Conservation (phyloP, 345 rosid genomes). For the Stellera chamaejasme region DNA sequence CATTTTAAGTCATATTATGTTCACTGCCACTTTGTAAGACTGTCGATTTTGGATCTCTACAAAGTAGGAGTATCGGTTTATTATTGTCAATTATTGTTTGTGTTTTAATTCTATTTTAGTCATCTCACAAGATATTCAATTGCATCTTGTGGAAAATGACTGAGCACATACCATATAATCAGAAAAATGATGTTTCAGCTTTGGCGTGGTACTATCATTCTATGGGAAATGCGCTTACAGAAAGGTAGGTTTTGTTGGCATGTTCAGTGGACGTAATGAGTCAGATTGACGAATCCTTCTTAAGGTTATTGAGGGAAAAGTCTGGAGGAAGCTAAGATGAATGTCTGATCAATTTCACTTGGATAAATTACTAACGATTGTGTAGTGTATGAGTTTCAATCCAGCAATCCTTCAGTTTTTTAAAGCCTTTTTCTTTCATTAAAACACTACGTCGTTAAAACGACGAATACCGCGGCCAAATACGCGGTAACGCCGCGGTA, state of each 20-base stretch:
- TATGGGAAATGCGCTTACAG: conserved; percentile 67
- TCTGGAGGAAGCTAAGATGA: too few relatives aligned
- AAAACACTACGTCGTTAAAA: too few relatives aligned
- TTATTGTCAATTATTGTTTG: conserved; percentile 1
- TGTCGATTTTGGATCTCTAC: not conserved
- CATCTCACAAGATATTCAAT: conserved; percentile 17
- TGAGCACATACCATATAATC: conserved; percentile 54
- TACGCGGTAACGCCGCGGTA: too few relatives aligned
- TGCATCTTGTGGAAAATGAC: conserved; percentile 41
- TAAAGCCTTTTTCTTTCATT: too few relatives aligned
- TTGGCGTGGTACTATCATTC: conserved; percentile 44
- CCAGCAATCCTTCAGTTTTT: too few relatives aligned
- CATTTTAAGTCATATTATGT: not conserved
- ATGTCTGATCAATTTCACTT: too few relatives aligned
- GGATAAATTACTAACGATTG: too few relatives aligned
- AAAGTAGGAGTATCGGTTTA: too few relatives aligned
- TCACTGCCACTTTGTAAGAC: not conserved
- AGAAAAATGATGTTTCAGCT: conserved; percentile 61
- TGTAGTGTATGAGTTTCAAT: too few relatives aligned
- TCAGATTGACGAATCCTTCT: too few relatives aligned
- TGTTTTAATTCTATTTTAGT: conserved; percentile 2
- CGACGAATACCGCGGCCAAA: too few relatives aligned
- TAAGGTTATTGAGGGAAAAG: too few relatives aligned
- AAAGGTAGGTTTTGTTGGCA: conserved; percentile 28
- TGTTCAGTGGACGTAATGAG: not conserved